These are phyloP conservation scores for Erodium texanum DNA, from an alignment of 441 rosid genomes.

Conservation along the genomic window DNA sequence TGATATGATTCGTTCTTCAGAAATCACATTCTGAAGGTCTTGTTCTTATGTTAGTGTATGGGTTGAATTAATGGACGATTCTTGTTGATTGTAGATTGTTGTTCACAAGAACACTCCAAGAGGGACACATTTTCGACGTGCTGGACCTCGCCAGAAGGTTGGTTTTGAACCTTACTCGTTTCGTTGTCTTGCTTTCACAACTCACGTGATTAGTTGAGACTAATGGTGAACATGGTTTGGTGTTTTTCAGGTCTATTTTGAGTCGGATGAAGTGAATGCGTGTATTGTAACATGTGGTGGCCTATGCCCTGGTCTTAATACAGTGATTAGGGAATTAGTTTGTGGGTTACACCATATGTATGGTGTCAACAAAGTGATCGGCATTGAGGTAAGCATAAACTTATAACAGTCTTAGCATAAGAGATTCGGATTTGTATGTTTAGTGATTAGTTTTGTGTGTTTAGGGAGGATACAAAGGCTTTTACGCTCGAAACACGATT, in stretches of 20 bases:
- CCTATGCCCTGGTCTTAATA: slow-evolving; percentile 90
- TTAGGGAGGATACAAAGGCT: slow-evolving; percentile 83
- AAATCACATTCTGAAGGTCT: background rate
- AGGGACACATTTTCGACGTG: slow-evolving; percentile 83
- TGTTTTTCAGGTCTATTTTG: slow-evolving; percentile 61
- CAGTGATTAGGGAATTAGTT: slow-evolving; percentile 87
- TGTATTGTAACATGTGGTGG: slow-evolving; percentile 97
- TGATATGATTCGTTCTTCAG: background rate
- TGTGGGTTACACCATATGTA: slow-evolving; percentile 71
- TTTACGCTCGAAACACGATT: slow-evolving; percentile 70
- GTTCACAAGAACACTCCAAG: slow-evolving; percentile 75
- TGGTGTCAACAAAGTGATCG: slow-evolving; percentile 73
- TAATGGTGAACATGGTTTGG: background rate
- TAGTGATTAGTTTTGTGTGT: too few species aligned
- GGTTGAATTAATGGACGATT: too few species aligned
- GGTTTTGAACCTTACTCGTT: background rate
- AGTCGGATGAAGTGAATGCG: slow-evolving; percentile 78
- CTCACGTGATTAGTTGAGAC: background rate
- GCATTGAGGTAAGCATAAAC: slow-evolving; percentile 66
- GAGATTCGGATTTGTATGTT: too few species aligned
- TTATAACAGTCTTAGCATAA: too few species aligned
- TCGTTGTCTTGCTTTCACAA: background rate
- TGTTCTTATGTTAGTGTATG: background rate
- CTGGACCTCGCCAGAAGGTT: slow-evolving; percentile 95
- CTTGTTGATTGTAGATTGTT: slow-evolving; percentile 38